Conservation (phyloP, 768 basidiomycete genomes). For the Pholiota conissans region DNA sequence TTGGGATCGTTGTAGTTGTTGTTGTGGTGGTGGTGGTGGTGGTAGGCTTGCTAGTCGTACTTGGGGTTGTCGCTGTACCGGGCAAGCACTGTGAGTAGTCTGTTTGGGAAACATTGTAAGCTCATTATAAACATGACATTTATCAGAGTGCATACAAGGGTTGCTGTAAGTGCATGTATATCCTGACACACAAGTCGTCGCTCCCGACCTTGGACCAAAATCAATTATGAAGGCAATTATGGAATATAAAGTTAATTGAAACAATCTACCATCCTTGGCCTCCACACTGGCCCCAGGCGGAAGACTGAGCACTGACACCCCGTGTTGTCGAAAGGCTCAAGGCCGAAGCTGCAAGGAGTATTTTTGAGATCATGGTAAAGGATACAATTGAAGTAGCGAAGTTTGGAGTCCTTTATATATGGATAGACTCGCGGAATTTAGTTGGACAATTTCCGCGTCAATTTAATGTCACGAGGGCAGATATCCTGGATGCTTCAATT, state of each 20-base stretch:
- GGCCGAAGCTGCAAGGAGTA: conserved; percentile 6
- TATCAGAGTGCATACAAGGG: conserved; percentile 31
- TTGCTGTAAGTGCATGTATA: conserved; percentile 42
- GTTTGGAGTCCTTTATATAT: conserved; percentile 1
- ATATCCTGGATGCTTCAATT: conserved; percentile 7
- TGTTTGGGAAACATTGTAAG: conserved; percentile 18
- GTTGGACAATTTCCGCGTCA: conserved; percentile 22
- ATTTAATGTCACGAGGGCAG: conserved; percentile 4
- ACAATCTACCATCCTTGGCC: conserved; percentile 36
- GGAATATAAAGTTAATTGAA: neutral
- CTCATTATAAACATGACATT: no score
- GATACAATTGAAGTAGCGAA: neutral
- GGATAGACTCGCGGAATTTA: conserved; percentile 15
- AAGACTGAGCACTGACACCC: conserved; percentile 33
- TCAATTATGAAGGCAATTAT: neutral
- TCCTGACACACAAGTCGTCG: conserved; percentile 43
- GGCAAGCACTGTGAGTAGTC: conserved; percentile 59
- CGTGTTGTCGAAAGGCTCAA: conserved; percentile 14
- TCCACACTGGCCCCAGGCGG: conserved; percentile 45
- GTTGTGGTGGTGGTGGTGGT: conserved; percentile 1
- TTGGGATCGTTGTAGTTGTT: conserved; percentile 12
- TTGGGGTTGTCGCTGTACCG: conserved; percentile 27
- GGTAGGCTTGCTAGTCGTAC: conserved; percentile 4
- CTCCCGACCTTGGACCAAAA: conserved; percentile 32
- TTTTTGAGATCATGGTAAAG: conserved; percentile 12